Evolutionary conservation across 495 filamentous ascomycete genomes (phyloP), one percentile per base, ranked within the genome.

Genomic region (Penicillium pancosmium): DNA sequence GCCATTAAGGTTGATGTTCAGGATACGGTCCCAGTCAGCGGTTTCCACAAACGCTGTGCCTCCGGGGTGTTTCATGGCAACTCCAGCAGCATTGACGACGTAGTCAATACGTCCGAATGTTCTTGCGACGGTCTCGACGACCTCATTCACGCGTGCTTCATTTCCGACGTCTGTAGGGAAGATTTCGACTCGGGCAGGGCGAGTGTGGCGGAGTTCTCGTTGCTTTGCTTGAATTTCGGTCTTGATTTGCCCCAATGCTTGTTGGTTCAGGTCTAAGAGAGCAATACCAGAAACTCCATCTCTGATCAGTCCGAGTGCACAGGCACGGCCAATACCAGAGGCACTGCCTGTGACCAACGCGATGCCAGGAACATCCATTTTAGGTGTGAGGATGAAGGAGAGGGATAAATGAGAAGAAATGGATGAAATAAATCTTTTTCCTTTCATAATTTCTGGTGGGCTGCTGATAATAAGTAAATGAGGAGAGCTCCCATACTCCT

Each of bases 81-180:
- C 64, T 31, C 78, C 78, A 27, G 78, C 78, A 38, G 68, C 72
- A 44, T 73, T 78, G 25, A 77, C 77, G 6, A 58, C 66, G 52
- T 80, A 82, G 61, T 81, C 79, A 1, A 82, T 58, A n/a, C 79
- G 63, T 0, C 67, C 67, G 50, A 77, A 80, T 47, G 52, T 67
- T 11, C 10, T 35, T 1, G 68, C 66, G 7, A 65, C 58, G 12
- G 59, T 51, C 2, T 66, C 59, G 21, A 73, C 53, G 15, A 78
- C 62, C 21, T 63, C 48, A 4, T 72, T 62, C 7, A 80, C 71
- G 19, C 68, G 65, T 10, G 55, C 50, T 48, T 75, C 75, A 23
- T 67, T 55, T 2, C 69, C 43, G 48, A 80, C 67, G 57, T 82
- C 58, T 48, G 59, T 65, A 3, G 64, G 50, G 33, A 61, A 67